Evolutionary conservation across 306 rosid species (phyloP), one percentile per base, ranked within the genome.

Genomic region (Rosa multiflora): DNA sequence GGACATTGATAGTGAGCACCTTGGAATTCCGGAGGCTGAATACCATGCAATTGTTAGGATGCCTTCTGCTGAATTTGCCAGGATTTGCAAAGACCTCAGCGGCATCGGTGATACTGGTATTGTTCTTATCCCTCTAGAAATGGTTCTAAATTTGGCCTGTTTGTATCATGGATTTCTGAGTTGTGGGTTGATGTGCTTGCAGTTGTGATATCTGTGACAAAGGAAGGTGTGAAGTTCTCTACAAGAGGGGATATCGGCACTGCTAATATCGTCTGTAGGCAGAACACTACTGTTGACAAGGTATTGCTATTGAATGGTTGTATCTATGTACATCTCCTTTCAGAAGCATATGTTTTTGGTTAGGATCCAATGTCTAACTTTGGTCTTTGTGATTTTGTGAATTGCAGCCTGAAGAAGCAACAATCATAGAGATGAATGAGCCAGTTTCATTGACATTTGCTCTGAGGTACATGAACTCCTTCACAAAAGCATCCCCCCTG

Each of bases 1-100:
- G 99, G 98, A 93, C 83, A 96, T 93, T 2, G 99, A 96, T 66
- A 96, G 98, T 26, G 99, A 96, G 68, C 99, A 91, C 58, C 99
- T 96, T 70, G 97, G 98, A 48, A 93, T 96, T 67, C 99, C 98
- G 0, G 99, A 93, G 89, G 93, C 97, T 21, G 98, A 96, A 64
- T 93, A 91, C 77, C 97, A 96, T 53, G 96, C 99, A 7, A 91
- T 91, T 84, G 97, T 96, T 44, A 88, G 90, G 83, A 96, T 96
- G 99, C 98, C 98, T 39, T 90, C 98, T 0, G 11, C 92, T 66
- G 99, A 93, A 80, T 93, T 95, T 83, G 86, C 98, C 59, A 91
- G 94, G 85, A 96, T 96, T 49, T 96, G 99, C 76, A 95, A 87
- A 77, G 98, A 95, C 76, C 96, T 93, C 39, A 90, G 97, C 51